These are phyloP conservation scores for Eucalyptus fibrosa DNA, from an alignment of 345 rosid species.

Conservation along the genomic window DNA sequence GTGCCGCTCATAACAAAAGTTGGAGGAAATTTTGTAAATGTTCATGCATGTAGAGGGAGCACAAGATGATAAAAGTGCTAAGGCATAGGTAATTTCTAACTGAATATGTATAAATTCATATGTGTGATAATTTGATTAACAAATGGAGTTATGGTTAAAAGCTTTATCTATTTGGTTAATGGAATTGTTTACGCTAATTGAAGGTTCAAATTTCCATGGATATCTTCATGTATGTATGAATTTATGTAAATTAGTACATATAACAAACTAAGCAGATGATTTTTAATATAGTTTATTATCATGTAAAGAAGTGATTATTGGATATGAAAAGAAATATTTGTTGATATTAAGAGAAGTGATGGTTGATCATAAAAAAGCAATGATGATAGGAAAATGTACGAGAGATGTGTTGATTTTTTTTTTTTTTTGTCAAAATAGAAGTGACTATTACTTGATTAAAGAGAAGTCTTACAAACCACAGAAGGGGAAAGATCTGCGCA, in stretches of 20 bases:
- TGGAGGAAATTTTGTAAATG: not conserved
- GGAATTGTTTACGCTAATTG: not conserved
- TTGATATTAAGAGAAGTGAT: not conserved
- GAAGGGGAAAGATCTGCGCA: no score
- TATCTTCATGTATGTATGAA: not conserved
- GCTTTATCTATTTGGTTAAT: not conserved
- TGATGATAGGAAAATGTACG: not conserved
- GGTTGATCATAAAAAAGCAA: not conserved
- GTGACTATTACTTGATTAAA: no score
- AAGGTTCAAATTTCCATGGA: accelerated
- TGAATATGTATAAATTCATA: not conserved
- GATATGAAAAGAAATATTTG: not conserved
- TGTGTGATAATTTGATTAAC: not conserved
- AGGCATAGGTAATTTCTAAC: not conserved
- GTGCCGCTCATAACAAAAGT: not conserved
- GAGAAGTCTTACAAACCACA: no score
- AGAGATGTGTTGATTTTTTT: not conserved
- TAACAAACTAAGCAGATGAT: not conserved
- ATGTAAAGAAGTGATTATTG: not conserved
- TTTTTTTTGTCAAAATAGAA: no score
- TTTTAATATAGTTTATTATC: not conserved
- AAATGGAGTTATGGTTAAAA: not conserved
- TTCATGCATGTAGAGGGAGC: not conserved
- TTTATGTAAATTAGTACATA: no score
- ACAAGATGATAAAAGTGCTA: not conserved